These are phyloP conservation scores for Vanrija sp. DNA, from an alignment of 1,284 basidiomycete species.

Conservation along the genomic window DNA sequence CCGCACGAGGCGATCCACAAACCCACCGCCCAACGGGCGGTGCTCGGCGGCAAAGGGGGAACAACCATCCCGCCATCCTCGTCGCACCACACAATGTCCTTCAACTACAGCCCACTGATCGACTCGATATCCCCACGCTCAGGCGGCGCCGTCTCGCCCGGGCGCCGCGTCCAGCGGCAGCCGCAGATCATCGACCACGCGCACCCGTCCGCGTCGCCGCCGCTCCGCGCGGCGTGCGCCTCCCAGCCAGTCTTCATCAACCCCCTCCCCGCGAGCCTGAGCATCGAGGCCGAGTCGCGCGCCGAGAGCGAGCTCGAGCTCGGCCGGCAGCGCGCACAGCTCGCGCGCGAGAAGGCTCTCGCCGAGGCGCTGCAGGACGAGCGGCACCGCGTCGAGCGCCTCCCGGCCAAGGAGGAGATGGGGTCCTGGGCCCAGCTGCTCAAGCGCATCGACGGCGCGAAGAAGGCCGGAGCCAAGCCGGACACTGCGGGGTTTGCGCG, in stretches of 20 bases:
- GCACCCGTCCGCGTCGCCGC: background rate
- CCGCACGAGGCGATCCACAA: too few species aligned
- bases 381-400: slow-evolving; percentile 32
- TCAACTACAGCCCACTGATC: background rate
- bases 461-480: slow-evolving; percentile 8
- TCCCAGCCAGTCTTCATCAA: slow-evolving; percentile 38
- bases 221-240: slow-evolving; percentile 7
- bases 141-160: background rate
- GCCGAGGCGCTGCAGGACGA: slow-evolving; percentile 47
- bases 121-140: background rate
- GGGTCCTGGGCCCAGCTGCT: slow-evolving; percentile 25
- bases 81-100: background rate
- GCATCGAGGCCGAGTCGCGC: slow-evolving; percentile 26
- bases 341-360: slow-evolving; percentile 30
- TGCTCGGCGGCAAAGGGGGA: too few species aligned
- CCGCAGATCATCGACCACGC: background rate
- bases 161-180: background rate
- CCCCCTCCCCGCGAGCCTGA: slow-evolving; percentile 30
- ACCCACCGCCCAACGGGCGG: too few species aligned
- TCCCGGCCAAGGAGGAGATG: slow-evolving; percentile 20
- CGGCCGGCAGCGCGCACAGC: slow-evolving; percentile 33
- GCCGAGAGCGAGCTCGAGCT: slow-evolving; percentile 42
- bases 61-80: background rate
- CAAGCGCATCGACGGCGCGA: background rate
- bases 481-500: slow-evolving; percentile 19